Percentiles rank a stretch among this genome's conserved stretches.
phyloP scores from a whole-genome alignment of 2,329 filamentous ascomycete genomes.

The Cordyceps cateniannulata region DNA sequence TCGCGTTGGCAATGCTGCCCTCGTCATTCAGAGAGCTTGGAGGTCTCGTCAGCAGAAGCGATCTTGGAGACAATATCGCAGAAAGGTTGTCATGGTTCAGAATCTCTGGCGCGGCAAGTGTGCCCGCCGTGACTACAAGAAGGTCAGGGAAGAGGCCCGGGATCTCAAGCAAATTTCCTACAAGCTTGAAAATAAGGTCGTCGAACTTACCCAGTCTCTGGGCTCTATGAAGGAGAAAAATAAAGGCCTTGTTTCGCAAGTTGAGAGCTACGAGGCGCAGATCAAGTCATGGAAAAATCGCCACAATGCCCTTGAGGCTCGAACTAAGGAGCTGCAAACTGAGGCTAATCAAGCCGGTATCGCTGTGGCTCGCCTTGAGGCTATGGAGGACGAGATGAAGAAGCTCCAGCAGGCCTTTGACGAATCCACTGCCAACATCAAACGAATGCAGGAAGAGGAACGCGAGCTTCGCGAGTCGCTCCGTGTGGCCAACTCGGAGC shows the following conservation, averaged over 20 bases:
- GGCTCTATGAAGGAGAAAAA: constrained; percentile 92
- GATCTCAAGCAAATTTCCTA: constrained; percentile 99
- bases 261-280: constrained; percentile 93
- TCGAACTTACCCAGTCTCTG: constrained; percentile 90
- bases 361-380: constrained; percentile 79
- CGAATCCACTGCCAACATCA: constrained; percentile 84
- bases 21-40: constrained; percentile 87
- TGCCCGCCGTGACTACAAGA: constrained; percentile 83
- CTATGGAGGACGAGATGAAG: constrained; percentile 93
- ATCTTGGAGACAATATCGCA: constrained; percentile 81
- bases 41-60: constrained; percentile 71
- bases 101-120: constrained; percentile 83
- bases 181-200: constrained; percentile 98
- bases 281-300: constrained; percentile 93
- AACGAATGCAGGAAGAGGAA: constrained; percentile 92
- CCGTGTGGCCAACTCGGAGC: constrained; percentile 68
- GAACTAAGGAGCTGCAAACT: constrained; percentile 88
- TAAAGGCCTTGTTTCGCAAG: constrained; percentile 77
- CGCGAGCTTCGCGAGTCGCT: constrained; percentile 77
- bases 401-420: constrained; percentile 84
- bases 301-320: constrained; percentile 81
- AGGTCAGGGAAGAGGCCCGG: constrained; percentile 85
- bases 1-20: constrained; percentile 82
- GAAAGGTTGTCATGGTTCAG: constrained; percentile 83
- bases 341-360: constrained; percentile 98